Base-by-base conservation (phyloP, 108 stramenopile species). In the Conticribra weissflogii region DNA sequence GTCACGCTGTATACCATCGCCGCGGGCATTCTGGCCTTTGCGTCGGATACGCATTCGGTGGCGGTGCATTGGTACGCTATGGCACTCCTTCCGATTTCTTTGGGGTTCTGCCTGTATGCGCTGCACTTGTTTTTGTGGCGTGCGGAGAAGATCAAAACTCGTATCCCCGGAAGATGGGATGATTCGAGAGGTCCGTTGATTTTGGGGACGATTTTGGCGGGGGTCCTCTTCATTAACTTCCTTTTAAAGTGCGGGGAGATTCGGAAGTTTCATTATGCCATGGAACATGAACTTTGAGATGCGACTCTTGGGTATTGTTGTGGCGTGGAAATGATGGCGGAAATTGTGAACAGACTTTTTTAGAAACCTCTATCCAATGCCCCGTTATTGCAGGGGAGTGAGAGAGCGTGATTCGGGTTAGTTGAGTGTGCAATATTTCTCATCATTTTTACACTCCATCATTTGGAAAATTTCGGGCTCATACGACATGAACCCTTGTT, bases 91-190 rank as follows among this genome's bases (percentile, higher is more conserved):
- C 88, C 90, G 0, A 81, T 96, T 47, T 66, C 89, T 12, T 67
- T 94, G 24, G 88, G 82, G 45, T 94, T 92, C 65, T 91, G 90
- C 55, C 59, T 90, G 3, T 96, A 94, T 67, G 95, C 95, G 0
- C 68, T 94, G 25, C 89, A 92, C 59, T 77, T 87, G 12, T 94
- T 90, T 55, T 55, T 89, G 44, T 94, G 92, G 93, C 75, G 95
- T 44, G 84, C 88, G 2, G 91, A 92, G 49, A 88, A 88, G 60
- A 96, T 93, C 71, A 83, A 81, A 66, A 83, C 85, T 12, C 86
- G 93, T 21, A 83, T 92, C 22, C 95, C 95, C 33, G 90, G 88
- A 27, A 79, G 93, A 50, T 96, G 95, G 95, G 95, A 94, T 78
- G 95, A 96, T 83, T 87, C 91, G 8, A 72, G 81, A 24, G 95